Evolutionary conservation across 495 filamentous ascomycete genomes (phyloP), one percentile per base, ranked within the genome.

Genomic region (Rostrohypoxylon terebratum): DNA sequence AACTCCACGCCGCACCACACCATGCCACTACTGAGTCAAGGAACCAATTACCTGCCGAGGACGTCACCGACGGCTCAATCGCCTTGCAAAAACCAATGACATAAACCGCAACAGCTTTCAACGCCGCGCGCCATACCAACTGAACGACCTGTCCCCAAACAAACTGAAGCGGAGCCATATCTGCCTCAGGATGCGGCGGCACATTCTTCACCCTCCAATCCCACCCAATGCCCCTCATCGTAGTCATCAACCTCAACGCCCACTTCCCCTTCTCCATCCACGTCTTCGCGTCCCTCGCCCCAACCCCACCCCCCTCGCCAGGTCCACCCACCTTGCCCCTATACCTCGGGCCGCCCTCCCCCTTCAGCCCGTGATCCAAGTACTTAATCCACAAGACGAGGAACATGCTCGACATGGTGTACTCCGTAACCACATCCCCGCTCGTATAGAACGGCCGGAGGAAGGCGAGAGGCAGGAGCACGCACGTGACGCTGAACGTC

Each of bases 131-230:
- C 58, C 48, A 40, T 8, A 14, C 38, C 3, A 58, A 6, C 14
- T 69, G 50, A 18, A 63, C 36, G 36, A 40, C 40, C 8, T 50
- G 45, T 28, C 10, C 4, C 58, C 16, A 28, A 28, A 54, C 66
- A 28, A 69, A 69, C 10, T 40, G 34, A 5, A 62, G 16, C 14
- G 50, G 58, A 10, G 66, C 10, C 11, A 9, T 11, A 11, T 58
- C 28, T 0, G 48, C 47, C 1, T 45, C 28, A 1, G 50, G 48
- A 23, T 69, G 66, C n/a, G 21, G 47, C 28, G 72, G 72, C 45
- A 73, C 63, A 54, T 70, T 70, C 20, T 75, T 77, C 1, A 77
- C 75, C 58, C 73, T 31, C 75, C 72, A 77, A 34, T 75, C 63
- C 75, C 75, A 77, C 0, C 75, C 72, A 13, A 77, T 69, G 3